phyloP scores from a whole-genome alignment of 805 yeast genomes.

The Henningerozyma blattae region DNA sequence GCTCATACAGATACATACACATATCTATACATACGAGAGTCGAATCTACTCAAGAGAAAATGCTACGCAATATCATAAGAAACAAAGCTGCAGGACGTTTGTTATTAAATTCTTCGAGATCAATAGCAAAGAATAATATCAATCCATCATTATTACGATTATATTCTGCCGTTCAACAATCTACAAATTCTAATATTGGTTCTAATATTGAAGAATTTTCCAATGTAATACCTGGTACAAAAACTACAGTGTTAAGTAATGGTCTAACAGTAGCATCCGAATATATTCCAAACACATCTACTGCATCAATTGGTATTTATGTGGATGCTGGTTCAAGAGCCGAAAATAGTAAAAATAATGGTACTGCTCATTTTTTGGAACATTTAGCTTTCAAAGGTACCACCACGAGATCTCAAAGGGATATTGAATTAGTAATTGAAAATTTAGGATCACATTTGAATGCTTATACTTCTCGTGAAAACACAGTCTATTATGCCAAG shows the following conservation, averaged over 20 bases:
- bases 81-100: no score
- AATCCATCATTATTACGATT: no score
- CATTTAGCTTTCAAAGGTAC: conserved; percentile 97
- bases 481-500: conserved; percentile 93
- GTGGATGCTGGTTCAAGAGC: conserved; percentile 98
- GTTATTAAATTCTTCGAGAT: no score
- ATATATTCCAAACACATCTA: conserved; percentile 69
- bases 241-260: conserved; percentile 68
- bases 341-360: conserved; percentile 71
- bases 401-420: conserved; percentile 60
- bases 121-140: no score
- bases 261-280: conserved; percentile 95
- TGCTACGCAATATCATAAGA: no score
- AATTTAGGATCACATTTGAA: conserved; percentile 94
- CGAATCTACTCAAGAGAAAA: no score
- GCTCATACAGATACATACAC: no score
- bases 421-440: conserved; percentile 86
- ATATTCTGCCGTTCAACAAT: no score
- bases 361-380: conserved; percentile 96
- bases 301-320: conserved; percentile 98
- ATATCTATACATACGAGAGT: no score
- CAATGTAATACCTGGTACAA: conserved; percentile 25
- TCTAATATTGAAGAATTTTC: no score
- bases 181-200: no score
- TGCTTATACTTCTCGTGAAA: conserved; percentile 97